Evolutionary conservation across 1,284 basidiomycete species (phyloP).

Genomic region (Rhodotorula mucilaginosa): DNA sequence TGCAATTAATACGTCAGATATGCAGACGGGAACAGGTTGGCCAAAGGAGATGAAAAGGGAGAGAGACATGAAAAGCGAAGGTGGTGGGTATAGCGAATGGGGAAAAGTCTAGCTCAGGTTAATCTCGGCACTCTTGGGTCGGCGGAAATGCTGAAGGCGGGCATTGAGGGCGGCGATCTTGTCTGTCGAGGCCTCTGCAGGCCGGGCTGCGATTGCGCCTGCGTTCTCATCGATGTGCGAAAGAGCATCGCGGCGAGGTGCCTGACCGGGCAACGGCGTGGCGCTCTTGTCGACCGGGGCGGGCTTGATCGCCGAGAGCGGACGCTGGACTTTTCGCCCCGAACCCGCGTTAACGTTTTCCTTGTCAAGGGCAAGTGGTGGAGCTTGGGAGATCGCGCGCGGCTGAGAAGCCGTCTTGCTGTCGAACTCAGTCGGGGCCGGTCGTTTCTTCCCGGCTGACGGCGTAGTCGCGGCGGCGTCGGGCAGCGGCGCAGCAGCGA

Average conservation of each 20-base stretch:
- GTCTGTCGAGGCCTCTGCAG: background rate
- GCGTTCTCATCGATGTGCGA: conserved; percentile 20
- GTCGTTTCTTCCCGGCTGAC: conserved; percentile 31
- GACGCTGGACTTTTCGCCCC: background rate
- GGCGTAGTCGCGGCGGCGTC: background rate
- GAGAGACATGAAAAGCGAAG: background rate
- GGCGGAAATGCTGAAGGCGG: conserved; percentile 1
- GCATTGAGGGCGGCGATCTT: conserved; percentile 6
- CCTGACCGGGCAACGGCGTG: background rate
- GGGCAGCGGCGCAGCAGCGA: background rate
- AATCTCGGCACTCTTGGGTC: conserved; percentile 3
- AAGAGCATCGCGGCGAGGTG: conserved; percentile 1
- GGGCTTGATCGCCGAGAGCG: conserved; percentile 3
- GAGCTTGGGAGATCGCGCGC: conserved; percentile 28
- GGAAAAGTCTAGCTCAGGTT: conserved; percentile 1
- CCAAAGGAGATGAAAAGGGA: background rate
- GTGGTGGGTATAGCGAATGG: background rate
- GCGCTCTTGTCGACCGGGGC: background rate
- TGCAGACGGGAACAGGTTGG: background rate
- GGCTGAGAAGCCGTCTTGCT: background rate
- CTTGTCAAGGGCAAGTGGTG: conserved; percentile 17
- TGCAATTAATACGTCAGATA: background rate
- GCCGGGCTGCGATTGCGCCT: background rate
- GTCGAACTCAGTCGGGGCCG: conserved; percentile 32
- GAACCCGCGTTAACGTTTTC: conserved; percentile 13